Percentiles rank a stretch among this genome's conserved stretches.
Conservation (phyloP, 441 rosid genomes). For the Populus hybrid region DNA sequence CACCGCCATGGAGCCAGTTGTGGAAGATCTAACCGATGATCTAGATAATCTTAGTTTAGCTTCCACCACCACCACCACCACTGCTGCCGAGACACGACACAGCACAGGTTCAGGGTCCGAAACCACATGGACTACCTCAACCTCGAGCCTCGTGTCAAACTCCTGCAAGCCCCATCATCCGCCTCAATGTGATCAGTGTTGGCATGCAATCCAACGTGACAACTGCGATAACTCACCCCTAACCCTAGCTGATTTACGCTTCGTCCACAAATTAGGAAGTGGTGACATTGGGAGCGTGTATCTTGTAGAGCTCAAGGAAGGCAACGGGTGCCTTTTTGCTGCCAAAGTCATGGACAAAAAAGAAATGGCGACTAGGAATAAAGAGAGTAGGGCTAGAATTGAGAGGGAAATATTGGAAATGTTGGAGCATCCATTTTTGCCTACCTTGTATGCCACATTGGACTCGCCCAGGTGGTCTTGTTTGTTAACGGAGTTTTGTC, state of each 20-base stretch:
- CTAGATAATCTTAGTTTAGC: slow-evolving; percentile 37
- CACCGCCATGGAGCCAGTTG: slow-evolving; percentile 27
- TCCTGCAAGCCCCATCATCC: slow-evolving; percentile 31
- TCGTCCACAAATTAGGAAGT: slow-evolving; percentile 50
- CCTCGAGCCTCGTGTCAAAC: slow-evolving; percentile 23
- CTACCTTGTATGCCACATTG: slow-evolving; percentile 73
- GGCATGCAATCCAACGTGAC: slow-evolving; percentile 34
- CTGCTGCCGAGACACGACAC: slow-evolving; percentile 14
- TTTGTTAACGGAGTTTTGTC: slow-evolving; percentile 17
- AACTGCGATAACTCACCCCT: slow-evolving; percentile 17
- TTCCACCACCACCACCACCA: slow-evolving; percentile 28
- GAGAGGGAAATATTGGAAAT: slow-evolving; percentile 78
- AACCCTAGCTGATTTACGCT: slow-evolving; percentile 35
- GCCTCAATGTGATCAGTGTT: slow-evolving; percentile 28
- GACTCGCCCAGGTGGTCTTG: slow-evolving; percentile 87
- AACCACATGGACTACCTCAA: slow-evolving; percentile 23
- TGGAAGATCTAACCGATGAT: slow-evolving; percentile 36
- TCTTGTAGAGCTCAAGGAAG: slow-evolving; percentile 45
- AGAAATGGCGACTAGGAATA: slow-evolving; percentile 71
- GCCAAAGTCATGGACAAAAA: slow-evolving; percentile 93
- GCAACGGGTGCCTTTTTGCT: slow-evolving; percentile 55
- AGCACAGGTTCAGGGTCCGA: slow-evolving; percentile 39
- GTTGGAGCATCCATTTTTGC: slow-evolving; percentile 88
- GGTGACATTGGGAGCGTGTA: slow-evolving; percentile 69
- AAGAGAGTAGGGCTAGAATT: slow-evolving; percentile 71